Conservation (phyloP, 352 stramenopile genomes). For the Phytophthora chlamydospora region DNA sequence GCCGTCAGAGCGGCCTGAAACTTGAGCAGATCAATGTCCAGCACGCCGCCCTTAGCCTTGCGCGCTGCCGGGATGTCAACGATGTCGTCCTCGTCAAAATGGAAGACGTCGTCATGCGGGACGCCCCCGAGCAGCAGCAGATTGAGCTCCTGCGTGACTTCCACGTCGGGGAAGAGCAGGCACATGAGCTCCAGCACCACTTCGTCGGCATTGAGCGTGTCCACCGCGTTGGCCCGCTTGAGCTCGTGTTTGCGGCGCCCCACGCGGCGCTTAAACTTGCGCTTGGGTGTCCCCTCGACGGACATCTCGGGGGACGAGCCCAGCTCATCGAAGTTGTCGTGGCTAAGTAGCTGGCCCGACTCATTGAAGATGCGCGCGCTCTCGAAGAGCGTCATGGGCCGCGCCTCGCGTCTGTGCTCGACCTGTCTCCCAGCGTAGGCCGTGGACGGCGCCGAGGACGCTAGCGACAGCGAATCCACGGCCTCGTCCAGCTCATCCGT, state of each 20-base stretch:
- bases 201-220: conserved; percentile 60
- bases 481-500: conserved; percentile 41
- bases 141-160: conserved; percentile 86
- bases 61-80: conserved; percentile 15
- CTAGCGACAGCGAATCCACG: conserved; percentile 35
- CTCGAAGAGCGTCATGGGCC: conserved; percentile 82
- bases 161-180: conserved; percentile 62
- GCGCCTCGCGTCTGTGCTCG: conserved; percentile 48
- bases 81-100: conserved; percentile 75
- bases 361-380: conserved; percentile 82
- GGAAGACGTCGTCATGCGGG: conserved; percentile 66
- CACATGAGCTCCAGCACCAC: conserved; percentile 83
- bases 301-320: conserved; percentile 56
- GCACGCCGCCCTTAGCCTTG: conserved; percentile 24
- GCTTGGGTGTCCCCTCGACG: conserved; percentile 29
- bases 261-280: conserved; percentile 71
- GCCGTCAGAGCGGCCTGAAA: conserved; percentile 61
- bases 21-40: conserved; percentile 68
- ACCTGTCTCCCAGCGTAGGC: conserved; percentile 37
- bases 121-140: conserved; percentile 58
- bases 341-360: conserved; percentile 67
- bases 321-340: conserved; percentile 74
- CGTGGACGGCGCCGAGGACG: conserved; percentile 53
- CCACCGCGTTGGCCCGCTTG: conserved; percentile 41
- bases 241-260: conserved; percentile 60